Conservation (phyloP, 441 rosid genomes). For the Iberis amara region DNA sequence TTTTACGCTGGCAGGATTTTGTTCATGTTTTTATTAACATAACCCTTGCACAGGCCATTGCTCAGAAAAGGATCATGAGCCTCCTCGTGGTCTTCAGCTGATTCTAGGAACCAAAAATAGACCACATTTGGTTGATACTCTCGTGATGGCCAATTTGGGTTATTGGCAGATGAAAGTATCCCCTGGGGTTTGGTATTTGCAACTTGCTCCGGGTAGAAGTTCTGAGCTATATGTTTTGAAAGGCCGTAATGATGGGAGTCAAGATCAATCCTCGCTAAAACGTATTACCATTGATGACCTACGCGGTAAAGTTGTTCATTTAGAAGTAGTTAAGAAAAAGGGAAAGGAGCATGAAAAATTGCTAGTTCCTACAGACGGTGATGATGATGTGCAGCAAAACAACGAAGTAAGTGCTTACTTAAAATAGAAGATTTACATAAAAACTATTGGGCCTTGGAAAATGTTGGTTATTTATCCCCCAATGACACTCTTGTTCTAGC, state of each 20-base stretch:
- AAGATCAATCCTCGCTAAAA: conserved; percentile 48
- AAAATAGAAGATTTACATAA: conserved; percentile 14
- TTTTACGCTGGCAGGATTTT: conserved; percentile 19
- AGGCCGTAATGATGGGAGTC: conserved; percentile 51
- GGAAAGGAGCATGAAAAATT: conserved; percentile 93
- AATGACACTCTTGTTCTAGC: conserved; percentile 22
- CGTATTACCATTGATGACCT: conserved; percentile 82
- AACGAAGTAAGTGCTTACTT: conserved; percentile 43
- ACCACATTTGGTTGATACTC: conserved; percentile 94
- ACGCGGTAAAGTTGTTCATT: conserved; percentile 92
- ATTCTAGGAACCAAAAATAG: conserved; percentile 87
- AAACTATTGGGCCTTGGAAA: conserved; percentile 18
- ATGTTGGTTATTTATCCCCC: conserved; percentile 23
- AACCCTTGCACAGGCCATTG: conserved; percentile 69
- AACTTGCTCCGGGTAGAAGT: conserved; percentile 98
- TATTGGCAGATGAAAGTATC: conserved; percentile 99
- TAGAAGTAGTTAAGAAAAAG: conserved; percentile 83
- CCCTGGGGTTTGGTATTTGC: conserved; percentile 97
- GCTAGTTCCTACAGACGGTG: conserved; percentile 64
- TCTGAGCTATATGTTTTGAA: conserved; percentile 73
- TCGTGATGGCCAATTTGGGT: conserved; percentile 99
- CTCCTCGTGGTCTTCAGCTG: conserved; percentile 97
- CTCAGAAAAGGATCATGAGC: conserved; percentile 92
- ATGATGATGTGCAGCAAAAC: conserved; percentile 40
- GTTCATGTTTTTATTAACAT: conserved; percentile 25